Conservation (phyloP, 495 filamentous ascomycete genomes). For the Staphylotrichum tortipilum region DNA sequence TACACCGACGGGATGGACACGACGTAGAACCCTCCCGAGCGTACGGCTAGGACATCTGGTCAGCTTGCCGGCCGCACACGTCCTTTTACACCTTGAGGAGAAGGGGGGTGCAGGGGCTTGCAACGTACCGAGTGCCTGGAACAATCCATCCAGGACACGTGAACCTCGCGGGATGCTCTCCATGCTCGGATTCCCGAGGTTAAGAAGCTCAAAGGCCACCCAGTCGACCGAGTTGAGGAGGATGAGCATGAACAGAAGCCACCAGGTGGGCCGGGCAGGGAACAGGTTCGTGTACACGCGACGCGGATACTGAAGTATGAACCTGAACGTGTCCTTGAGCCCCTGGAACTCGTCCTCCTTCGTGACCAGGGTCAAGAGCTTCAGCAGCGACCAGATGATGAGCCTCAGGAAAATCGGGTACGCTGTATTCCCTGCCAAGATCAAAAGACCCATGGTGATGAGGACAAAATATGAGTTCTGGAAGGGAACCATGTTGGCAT, state of each 20-base stretch:
- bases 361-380: slow-evolving; percentile 21
- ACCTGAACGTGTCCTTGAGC: slow-evolving; percentile 56
- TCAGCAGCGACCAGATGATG: slow-evolving; percentile 60
- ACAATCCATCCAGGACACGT: slow-evolving; percentile 67
- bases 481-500: slow-evolving; percentile 72
- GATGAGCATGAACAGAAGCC: slow-evolving; percentile 64
- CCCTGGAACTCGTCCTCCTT: slow-evolving; percentile 22
- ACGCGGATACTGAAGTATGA: slow-evolving; percentile 69
- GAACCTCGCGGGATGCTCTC: slow-evolving; percentile 46
- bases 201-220: slow-evolving; percentile 69
- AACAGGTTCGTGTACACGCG: slow-evolving; percentile 81
- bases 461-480: slow-evolving; percentile 60
- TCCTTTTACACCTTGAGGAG: no score
- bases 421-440: slow-evolving; percentile 75
- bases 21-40: slow-evolving; percentile 78
- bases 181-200: slow-evolving; percentile 61
- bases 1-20: slow-evolving; percentile 64
- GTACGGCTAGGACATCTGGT: slow-evolving; percentile 51
- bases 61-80: no score
- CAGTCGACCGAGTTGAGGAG: slow-evolving; percentile 74
- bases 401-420: slow-evolving; percentile 71
- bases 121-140: slow-evolving; percentile 57
- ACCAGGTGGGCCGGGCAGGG: slow-evolving; percentile 68
- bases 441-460: slow-evolving; percentile 66
- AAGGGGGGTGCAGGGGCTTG: background rate